These are phyloP conservation scores for Paecilomyces formosus DNA, from an alignment of 2,329 filamentous ascomycete genomes.

Conservation along the genomic window DNA sequence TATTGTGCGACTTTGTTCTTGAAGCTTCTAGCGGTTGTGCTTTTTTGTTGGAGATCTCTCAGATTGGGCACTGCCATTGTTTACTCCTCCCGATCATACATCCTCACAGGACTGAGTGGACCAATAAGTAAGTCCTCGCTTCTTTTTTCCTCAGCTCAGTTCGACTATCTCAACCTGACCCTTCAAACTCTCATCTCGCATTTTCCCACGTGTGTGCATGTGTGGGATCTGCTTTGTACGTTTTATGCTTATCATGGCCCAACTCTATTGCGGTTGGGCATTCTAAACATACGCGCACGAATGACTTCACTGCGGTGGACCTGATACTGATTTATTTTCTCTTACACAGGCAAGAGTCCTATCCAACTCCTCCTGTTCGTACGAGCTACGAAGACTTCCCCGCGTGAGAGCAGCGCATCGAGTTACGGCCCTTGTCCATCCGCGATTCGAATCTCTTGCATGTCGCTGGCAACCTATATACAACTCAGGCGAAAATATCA, in stretches of 20 bases:
- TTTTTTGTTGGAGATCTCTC: neutral
- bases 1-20: neutral
- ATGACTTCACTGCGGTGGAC: neutral
- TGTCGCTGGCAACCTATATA: neutral
- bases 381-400: neutral
- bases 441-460: neutral
- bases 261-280: neutral
- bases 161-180: neutral
- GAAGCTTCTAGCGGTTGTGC: neutral
- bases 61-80: neutral
- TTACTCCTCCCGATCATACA: neutral
- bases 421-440: neutral
- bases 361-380: neutral
- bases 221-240: neutral
- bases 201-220: neutral
- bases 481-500: neutral
- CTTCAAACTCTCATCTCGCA: neutral
- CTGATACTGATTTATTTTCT: neutral
- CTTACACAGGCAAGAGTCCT: neutral
- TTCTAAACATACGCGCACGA: neutral
- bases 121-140: neutral
- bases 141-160: neutral
- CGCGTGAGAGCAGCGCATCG: neutral
- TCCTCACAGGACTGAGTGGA: neutral
- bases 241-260: neutral